Evolutionary conservation across 2,329 filamentous ascomycete genomes (phyloP).

Genomic region (Fonsecaea pedrosoi): DNA sequence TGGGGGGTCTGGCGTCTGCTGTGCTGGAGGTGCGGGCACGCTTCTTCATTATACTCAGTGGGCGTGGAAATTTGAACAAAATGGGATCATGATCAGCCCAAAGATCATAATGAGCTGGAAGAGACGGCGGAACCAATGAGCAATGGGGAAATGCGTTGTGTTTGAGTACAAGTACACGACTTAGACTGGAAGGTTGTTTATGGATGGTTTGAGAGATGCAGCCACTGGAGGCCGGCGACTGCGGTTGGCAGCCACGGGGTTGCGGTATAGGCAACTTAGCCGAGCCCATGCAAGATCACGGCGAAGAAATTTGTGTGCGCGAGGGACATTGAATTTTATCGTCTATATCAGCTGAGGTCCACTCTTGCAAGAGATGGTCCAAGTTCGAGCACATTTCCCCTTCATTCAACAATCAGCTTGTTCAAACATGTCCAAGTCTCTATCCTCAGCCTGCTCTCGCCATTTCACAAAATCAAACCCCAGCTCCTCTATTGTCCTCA

Average conservation of each 20-base stretch:
- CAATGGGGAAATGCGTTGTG: too few relatives aligned
- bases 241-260: neutral
- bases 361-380: neutral
- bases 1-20: slow-evolving; percentile 26
- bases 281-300: neutral
- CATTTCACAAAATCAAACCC: slow-evolving; percentile 67
- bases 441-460: slow-evolving; percentile 27
- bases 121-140: neutral
- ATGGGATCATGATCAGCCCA: slow-evolving; percentile 31
- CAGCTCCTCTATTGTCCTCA: slow-evolving; percentile 72
- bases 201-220: neutral
- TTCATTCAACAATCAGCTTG: slow-evolving; percentile 17
- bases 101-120: slow-evolving; percentile 17
- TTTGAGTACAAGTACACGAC: neutral
- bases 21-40: slow-evolving; percentile 13
- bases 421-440: slow-evolving; percentile 30
- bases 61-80: slow-evolving; percentile 6
- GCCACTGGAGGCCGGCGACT: neutral
- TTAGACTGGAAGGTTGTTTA: slow-evolving; percentile 7
- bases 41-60: slow-evolving; percentile 36
- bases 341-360: neutral
- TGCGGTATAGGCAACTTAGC: slow-evolving; percentile 21
- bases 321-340: neutral
- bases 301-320: too few relatives aligned
- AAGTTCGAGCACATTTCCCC: neutral